A percentile compares a stretch with the other conserved stretches of the same genome.
phyloP scores from a whole-genome alignment of 129 eudicot genomes.

The Logfia minima region DNA sequence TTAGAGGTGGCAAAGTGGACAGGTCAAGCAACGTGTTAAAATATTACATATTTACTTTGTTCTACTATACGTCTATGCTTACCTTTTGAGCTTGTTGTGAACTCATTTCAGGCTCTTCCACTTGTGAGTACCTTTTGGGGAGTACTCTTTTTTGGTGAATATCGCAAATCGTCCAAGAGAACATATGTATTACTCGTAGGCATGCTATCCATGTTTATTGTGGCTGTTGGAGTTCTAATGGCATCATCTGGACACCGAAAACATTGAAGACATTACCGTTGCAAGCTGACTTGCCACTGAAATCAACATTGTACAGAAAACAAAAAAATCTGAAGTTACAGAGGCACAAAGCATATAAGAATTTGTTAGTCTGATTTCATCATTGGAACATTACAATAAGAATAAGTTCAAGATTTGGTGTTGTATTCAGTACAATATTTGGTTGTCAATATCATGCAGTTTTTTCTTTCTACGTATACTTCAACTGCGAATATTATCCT shows the following conservation, averaged over 20 bases:
- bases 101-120: conserved; percentile 17
- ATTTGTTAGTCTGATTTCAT: background rate
- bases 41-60: too few species aligned
- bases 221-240: conserved; percentile 3
- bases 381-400: background rate
- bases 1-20: background rate
- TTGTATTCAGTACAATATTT: background rate
- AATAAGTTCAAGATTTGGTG: background rate
- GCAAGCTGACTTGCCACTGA: background rate
- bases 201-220: conserved; percentile 17
- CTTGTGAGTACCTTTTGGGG: conserved; percentile 20
- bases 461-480: background rate
- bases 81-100: background rate
- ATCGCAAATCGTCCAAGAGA: conserved; percentile 15
- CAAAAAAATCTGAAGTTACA: background rate
- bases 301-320: background rate
- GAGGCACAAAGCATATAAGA: too few species aligned
- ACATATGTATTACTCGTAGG: conserved; percentile 6
- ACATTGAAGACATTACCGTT: background rate
- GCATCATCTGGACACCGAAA: conserved; percentile 8
- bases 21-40: too few species aligned
- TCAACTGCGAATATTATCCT: background rate
- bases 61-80: background rate
- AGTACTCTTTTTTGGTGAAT: conserved; percentile 11
- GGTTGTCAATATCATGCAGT: background rate